Evolutionary conservation across 1,139 yeast species (phyloP).

Genomic region (Blastobotrys petasosporus): DNA sequence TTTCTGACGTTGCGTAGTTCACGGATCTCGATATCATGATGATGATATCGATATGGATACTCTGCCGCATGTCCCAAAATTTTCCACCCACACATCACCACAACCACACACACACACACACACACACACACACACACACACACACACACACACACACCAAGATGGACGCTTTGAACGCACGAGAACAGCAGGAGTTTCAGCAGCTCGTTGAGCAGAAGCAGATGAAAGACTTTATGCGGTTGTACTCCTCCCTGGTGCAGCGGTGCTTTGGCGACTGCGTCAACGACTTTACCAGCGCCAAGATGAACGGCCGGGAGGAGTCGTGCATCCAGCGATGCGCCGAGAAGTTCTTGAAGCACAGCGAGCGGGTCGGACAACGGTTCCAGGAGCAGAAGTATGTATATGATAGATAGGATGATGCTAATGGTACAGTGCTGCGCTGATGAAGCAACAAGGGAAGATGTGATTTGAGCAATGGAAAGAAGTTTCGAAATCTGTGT

Average conservation of each 20-base stretch:
- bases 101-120: no score
- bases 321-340: constrained; percentile 86
- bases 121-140: no score
- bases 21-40: no score
- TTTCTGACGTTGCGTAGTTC: no score
- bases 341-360: constrained; percentile 95
- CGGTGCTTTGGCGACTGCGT: constrained; percentile 97
- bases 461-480: constrained; percentile 13
- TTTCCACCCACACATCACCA: no score
- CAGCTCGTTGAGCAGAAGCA: constrained; percentile 94
- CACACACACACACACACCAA: constrained; percentile 13
- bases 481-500: no score
- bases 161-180: constrained; percentile 53
- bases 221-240: constrained; percentile 97
- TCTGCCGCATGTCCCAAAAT: no score
- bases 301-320: constrained; percentile 77
- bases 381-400: constrained; percentile 85
- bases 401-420: constrained; percentile 9
- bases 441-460: constrained; percentile 26
- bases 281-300: constrained; percentile 91
- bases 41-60: no score
- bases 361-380: constrained; percentile 97
- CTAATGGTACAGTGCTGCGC: constrained; percentile 18
- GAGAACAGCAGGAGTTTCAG: constrained; percentile 95
- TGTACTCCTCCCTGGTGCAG: constrained; percentile 89